Evolutionary conservation across 2,329 filamentous ascomycete genomes (phyloP), one percentile per base, ranked within the genome.

Genomic region (Dactylellina haptotyla): DNA sequence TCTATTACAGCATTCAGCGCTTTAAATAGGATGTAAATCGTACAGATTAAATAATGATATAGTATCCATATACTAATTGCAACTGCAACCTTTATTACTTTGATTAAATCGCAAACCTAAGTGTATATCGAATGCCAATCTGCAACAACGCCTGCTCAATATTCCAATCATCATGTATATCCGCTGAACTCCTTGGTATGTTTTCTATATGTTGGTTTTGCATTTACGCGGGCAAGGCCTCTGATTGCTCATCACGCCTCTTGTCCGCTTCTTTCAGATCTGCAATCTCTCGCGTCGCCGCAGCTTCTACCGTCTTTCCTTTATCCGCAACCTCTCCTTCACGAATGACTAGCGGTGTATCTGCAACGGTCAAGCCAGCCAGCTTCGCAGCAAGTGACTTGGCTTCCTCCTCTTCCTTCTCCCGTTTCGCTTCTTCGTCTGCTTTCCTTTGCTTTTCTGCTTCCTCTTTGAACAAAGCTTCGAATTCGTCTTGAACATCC

Each of bases 401-500:
- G 72, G 79, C 75, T 81, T 84, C 81, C 75, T 84, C 82, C 51
- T 76, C 54, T 34, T 30, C 25, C 41, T 32, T 39, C 78, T 81
- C 78, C 77, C 75, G 45, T 66, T 87, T 84, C 76, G 87, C 86
- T 76, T 87, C 84, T 30, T 56, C 26, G 50, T 82, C 79, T 25
- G 81, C 83, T 63, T 84, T 81, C 59, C 78, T 80, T 50, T 82
- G 83, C 70, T 79, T 78, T 62, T 80, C 75, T 48, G 87, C 84
- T 77, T 87, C 86, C 76, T 87, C 84, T 32, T 80, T 83, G 81
- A 93, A 88, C 82, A 99, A 83, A 2, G 85, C 88, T 76, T 90
- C 90, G 50, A 98, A 85, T 82, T 97, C 94, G 72, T 94, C 90
- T 77, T 97, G 93, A 63, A 98, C 87, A 80, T 96, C 93, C 79